phyloP scores from a whole-genome alignment of 2,329 filamentous ascomycete genomes.

The Bipolaris sorokiniana region DNA sequence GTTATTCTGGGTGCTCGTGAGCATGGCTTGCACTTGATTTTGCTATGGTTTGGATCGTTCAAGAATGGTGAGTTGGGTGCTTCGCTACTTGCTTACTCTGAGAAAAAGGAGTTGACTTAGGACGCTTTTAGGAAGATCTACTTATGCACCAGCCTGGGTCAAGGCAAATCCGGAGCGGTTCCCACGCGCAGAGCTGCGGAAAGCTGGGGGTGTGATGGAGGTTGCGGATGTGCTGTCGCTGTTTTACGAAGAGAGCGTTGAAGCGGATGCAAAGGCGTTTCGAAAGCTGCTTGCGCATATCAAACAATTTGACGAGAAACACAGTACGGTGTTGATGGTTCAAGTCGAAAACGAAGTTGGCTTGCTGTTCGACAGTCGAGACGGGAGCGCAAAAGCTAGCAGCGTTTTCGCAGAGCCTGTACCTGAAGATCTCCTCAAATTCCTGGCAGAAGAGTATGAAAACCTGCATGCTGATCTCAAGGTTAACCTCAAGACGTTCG shows the following conservation, averaged over 20 bases:
- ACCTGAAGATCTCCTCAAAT: conserved; percentile 45
- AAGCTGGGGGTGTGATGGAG: conserved; percentile 27
- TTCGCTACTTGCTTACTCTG: neutral
- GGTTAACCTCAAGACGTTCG: conserved; percentile 8
- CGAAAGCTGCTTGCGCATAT: conserved; percentile 49
- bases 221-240: conserved; percentile 33
- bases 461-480: conserved; percentile 30
- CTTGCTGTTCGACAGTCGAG: conserved; percentile 57
- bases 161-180: conserved; percentile 46
- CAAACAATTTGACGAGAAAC: conserved; percentile 53
- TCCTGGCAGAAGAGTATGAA: conserved; percentile 40
- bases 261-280: conserved; percentile 52
- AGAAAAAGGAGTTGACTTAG: neutral
- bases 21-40: conserved; percentile 49
- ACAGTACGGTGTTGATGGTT: conserved; percentile 62
- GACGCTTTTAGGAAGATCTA: conserved; percentile 12
- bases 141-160: conserved; percentile 39
- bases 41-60: conserved; percentile 58
- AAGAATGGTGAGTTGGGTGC: conserved; percentile 50
- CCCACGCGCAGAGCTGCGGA: conserved; percentile 30
- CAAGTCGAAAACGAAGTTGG: conserved; percentile 65
- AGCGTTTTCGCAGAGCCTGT: conserved; percentile 47
- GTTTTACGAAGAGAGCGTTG: conserved; percentile 45
- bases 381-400: conserved; percentile 50
- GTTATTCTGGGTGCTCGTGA: conserved; percentile 48